Evolutionary conservation across 2,329 filamentous ascomycete species (phyloP).

Genomic region (Cryphonectria radicalis): DNA sequence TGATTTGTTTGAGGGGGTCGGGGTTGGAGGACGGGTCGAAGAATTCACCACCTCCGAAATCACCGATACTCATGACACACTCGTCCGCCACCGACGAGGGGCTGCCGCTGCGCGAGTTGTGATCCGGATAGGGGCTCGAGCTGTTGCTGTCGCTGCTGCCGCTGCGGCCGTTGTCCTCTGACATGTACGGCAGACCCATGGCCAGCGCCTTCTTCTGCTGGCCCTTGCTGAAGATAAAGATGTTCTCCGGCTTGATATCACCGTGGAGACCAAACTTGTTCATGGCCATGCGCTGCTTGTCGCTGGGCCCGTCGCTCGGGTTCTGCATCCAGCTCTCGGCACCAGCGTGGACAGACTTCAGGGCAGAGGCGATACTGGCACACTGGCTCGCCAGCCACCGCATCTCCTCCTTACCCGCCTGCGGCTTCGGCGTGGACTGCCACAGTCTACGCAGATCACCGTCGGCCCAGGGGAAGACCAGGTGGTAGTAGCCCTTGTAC

Average conservation of each 20-base stretch:
- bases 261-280: constrained; percentile 30
- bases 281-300: constrained; percentile 27
- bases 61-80: constrained; percentile 25
- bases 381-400: constrained; percentile 30
- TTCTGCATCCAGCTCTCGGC: constrained; percentile 28
- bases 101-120: constrained; percentile 22
- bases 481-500: constrained; percentile 29
- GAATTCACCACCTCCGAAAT: constrained; percentile 31
- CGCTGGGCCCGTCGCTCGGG: constrained; percentile 19
- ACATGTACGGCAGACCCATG: constrained; percentile 26
- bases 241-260: constrained; percentile 32
- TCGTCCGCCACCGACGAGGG: constrained; percentile 24
- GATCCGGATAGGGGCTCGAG: constrained; percentile 12
- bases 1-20: constrained; percentile 29
- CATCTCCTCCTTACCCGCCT: constrained; percentile 27
- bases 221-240: constrained; percentile 30
- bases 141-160: constrained; percentile 9
- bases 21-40: constrained; percentile 27
- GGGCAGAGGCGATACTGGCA: constrained; percentile 28
- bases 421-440: constrained; percentile 28
- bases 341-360: constrained; percentile 29
- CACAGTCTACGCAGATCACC: constrained; percentile 29
- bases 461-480: constrained; percentile 31
- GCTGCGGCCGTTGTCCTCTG: constrained; percentile 6
- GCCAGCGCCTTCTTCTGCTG: constrained; percentile 25